phyloP scores from a whole-genome alignment of 208 protist species.

The Phytomonas sp. region DNA sequence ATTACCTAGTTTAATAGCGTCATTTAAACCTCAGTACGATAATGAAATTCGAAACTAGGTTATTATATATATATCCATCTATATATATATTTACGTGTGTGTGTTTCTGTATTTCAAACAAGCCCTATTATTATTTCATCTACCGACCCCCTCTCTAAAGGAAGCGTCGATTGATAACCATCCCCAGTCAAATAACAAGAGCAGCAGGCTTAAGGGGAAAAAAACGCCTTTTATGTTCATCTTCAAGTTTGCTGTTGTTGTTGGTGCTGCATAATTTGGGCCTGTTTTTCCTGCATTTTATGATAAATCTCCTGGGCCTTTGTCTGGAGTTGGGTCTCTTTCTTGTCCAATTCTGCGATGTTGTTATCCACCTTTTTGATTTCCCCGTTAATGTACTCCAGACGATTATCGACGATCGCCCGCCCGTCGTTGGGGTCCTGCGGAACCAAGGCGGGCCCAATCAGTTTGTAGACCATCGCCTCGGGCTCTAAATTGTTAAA shows the following conservation, averaged over 20 bases:
- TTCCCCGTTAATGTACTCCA: conserved; percentile 91
- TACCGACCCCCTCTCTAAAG: neutral
- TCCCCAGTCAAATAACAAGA: neutral
- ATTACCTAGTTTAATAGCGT: neutral
- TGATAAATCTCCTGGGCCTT: conserved; percentile 70
- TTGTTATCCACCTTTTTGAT: conserved; percentile 73
- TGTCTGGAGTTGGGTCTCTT: conserved; percentile 65
- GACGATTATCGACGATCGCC: conserved; percentile 82
- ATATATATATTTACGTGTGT: neutral
- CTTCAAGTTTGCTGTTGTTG: neutral
- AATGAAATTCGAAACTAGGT: neutral
- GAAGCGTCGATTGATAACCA: neutral
- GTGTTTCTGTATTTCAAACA: neutral
- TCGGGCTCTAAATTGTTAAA: conserved; percentile 87
- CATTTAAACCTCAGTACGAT: neutral
- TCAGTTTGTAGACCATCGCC: conserved; percentile 91
- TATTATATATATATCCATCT: neutral
- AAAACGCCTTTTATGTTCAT: neutral
- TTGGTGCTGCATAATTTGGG: conserved; percentile 47
- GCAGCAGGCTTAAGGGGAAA: too few relatives aligned
- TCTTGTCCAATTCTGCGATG: conserved; percentile 74
- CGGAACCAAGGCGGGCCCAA: conserved; percentile 90
- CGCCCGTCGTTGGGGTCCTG: conserved; percentile 90
- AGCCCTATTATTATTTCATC: neutral
- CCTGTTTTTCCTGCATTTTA: conserved; percentile 78